phyloP scores from a whole-genome alignment of 108 stramenopile genomes.

The Fistulifera solaris region DNA sequence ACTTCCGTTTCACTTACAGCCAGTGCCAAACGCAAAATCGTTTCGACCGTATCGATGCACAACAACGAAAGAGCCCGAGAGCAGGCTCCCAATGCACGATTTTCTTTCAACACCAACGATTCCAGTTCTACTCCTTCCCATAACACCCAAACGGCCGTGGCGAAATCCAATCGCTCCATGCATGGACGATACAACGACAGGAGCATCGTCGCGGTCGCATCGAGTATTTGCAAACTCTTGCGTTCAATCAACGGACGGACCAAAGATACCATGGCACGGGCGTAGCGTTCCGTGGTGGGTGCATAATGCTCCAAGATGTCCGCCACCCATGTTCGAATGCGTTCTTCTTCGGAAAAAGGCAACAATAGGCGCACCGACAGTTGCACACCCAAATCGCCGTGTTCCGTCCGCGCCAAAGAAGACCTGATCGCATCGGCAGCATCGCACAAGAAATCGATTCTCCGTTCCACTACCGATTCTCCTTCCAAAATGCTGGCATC shows the following conservation, averaged over 20 bases:
- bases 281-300: constrained; percentile 59
- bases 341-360: constrained; percentile 37
- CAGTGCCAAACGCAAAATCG: too few species aligned
- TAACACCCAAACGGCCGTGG: too few species aligned
- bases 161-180: not conserved
- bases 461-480: constrained; percentile 9
- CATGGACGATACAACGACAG: constrained; percentile 48
- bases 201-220: constrained; percentile 54
- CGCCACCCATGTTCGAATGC: constrained; percentile 39
- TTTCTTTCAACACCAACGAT: too few species aligned
- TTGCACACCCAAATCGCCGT: constrained; percentile 45
- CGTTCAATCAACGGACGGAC: constrained; percentile 31
- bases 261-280: constrained; percentile 36
- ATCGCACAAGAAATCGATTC: constrained; percentile 47
- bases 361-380: constrained; percentile 46
- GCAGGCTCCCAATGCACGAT: too few species aligned
- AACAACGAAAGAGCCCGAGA: too few species aligned
- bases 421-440: constrained; percentile 69
- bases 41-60: too few species aligned
- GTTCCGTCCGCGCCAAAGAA: constrained; percentile 36
- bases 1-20: too few species aligned
- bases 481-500: constrained; percentile 38
- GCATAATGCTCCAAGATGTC: constrained; percentile 16
- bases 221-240: constrained; percentile 49
- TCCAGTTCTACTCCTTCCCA: too few species aligned